Conservation (phyloP, 2,329 filamentous ascomycete genomes). For the Pyrenochaeta sp. region DNA sequence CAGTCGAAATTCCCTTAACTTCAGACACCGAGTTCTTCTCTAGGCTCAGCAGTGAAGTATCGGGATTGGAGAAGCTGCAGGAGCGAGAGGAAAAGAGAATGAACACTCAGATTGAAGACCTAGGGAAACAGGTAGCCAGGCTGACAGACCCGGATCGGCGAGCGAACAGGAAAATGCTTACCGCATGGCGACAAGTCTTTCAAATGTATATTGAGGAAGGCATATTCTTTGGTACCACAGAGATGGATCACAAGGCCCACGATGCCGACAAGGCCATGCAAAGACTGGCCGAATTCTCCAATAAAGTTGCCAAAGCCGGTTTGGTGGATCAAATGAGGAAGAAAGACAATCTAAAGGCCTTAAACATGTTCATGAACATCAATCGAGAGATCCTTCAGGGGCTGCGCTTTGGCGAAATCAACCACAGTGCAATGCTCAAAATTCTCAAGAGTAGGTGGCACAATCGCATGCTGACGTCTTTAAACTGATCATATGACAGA, state of each 20-base stretch:
- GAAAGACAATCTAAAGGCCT: conserved; percentile 68
- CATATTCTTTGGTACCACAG: conserved; percentile 82
- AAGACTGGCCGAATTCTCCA: conserved; percentile 75
- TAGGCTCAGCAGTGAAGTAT: conserved; percentile 74
- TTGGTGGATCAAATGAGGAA: conserved; percentile 70
- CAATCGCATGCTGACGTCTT: no score
- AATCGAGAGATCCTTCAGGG: conserved; percentile 80
- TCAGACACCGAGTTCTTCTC: conserved; percentile 84
- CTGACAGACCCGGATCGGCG: conserved; percentile 71
- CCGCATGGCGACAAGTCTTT: conserved; percentile 81
- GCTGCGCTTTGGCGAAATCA: conserved; percentile 84
- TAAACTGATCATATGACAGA: conserved; percentile 60
- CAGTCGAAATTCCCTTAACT: conserved; percentile 76
- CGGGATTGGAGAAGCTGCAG: conserved; percentile 72
- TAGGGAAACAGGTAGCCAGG: conserved; percentile 70
- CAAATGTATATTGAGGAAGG: conserved; percentile 80
- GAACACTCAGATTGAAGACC: conserved; percentile 65
- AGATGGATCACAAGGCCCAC: conserved; percentile 72
- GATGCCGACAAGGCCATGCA: conserved; percentile 70
- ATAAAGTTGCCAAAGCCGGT: conserved; percentile 67
- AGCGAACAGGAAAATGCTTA: conserved; percentile 69
- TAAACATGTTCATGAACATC: conserved; percentile 73
- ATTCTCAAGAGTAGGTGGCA: conserved; percentile 86
- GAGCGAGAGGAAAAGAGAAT: conserved; percentile 70
- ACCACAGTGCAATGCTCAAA: conserved; percentile 77